These are phyloP conservation scores for Lophium mytilinum DNA, from an alignment of 495 filamentous ascomycete genomes.

Conservation along the genomic window DNA sequence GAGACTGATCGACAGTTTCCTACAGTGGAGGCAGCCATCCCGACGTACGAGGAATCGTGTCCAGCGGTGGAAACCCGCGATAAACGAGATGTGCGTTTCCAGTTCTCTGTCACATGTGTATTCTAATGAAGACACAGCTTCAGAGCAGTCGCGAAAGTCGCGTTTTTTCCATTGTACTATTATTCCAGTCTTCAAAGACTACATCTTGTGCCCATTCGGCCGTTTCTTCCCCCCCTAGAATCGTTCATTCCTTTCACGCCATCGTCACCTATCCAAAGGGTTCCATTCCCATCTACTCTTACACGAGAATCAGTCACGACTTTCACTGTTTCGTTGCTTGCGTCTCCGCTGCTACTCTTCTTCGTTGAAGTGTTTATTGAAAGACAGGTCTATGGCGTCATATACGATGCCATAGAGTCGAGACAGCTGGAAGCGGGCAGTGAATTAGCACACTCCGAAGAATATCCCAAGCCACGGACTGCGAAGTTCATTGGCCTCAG, in stretches of 20 bases:
- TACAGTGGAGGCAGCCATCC: neutral
- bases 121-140: conserved; percentile 2
- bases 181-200: conserved; percentile 18
- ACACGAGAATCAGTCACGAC: neutral
- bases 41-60: conserved; percentile 1
- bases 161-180: conserved; percentile 16
- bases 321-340: neutral
- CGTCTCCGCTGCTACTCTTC: conserved; percentile 15
- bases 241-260: conserved; percentile 18
- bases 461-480: conserved; percentile 3
- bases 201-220: conserved; percentile 9
- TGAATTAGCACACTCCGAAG: conserved; percentile 4
- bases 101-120: neutral
- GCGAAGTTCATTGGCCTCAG: neutral
- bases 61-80: conserved; percentile 3
- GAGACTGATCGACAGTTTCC: conserved; percentile 10
- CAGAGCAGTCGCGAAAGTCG: conserved; percentile 6
- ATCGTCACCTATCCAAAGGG: conserved; percentile 8
- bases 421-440: conserved; percentile 4
- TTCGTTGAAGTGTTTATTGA: conserved; percentile 8
- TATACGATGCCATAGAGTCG: conserved; percentile 12
- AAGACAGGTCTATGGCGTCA: conserved; percentile 3
- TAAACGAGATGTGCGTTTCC: conserved; percentile 3
- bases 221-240: conserved; percentile 6
- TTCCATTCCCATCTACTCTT: neutral